Evolutionary conservation across 371 early-diverging fungal genomes (phyloP), one percentile per base, ranked within the genome.

Genomic region (Rhizopus sp.): DNA sequence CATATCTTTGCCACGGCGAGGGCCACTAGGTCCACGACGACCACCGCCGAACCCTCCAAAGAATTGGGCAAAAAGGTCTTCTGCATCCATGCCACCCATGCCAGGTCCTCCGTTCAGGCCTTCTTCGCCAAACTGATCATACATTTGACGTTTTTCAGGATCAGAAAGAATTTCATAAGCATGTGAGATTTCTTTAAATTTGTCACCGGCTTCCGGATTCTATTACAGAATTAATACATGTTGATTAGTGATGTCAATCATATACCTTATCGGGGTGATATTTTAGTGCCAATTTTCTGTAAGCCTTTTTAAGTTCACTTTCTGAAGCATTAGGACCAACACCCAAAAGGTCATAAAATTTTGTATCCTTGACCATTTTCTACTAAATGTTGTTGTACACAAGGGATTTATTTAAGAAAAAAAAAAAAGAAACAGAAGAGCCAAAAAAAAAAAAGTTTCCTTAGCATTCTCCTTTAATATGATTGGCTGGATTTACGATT

Each of bases 131-230:
- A 71, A 90, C 60, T 79, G 83, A 71, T 93, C 92, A 66, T 95
- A 93, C 48, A 87, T 47, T 38, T 77, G 57, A 59, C 93, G 83
- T 70, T 89, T 92, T 52, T 90, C 74, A 50, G 72, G 15, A 72
- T 98, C 95, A 23, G 93, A 92, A 7, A 99, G 85, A 49, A 96
- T 73, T 61, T 96, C 95, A 74, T 97, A 98, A 7, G 99, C 99
- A 63, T 93, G 93, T 45, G 88, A 87, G 52, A 96, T 82, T 63
- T 93, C 93, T 74, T 95, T 94, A 85, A 96, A 98, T 72, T 93
- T 87, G 66, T 94, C 94, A 50, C 78, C 80, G 39, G 90, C 92
- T 53, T 87, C 83, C 62, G 89, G 88, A 69, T 91, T 91, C 75
- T 93, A 57, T 13, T 30, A 8, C 44, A 16, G 15, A 44, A 13